Evolutionary conservation across 2,329 filamentous ascomycete species (phyloP).

Genomic region (Emydomyces testavorans): DNA sequence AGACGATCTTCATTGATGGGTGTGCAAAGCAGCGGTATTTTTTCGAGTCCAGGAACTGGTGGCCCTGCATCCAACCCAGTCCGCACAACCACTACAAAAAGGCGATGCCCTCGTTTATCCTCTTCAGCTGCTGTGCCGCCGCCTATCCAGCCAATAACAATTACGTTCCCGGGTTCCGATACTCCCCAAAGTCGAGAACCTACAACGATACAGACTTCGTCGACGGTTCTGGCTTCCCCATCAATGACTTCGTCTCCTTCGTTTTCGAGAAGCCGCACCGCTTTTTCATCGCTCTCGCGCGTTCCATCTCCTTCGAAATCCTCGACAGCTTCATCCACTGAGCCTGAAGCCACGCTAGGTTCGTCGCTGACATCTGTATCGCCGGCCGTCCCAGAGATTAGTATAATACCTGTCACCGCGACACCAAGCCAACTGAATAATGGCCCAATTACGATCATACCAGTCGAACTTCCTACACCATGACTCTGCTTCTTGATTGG

Average conservation of each 20-base stretch:
- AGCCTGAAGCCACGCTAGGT: neutral
- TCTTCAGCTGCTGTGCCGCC: neutral
- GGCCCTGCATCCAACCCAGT: neutral
- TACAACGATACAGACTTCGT: neutral
- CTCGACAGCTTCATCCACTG: neutral
- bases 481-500: too few species aligned
- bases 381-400: conserved; percentile 37
- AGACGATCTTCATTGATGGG: neutral
- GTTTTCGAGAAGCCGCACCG: neutral
- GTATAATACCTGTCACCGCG: conserved; percentile 15
- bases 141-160: neutral
- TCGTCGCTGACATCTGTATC: neutral
- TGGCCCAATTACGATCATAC: conserved; percentile 1
- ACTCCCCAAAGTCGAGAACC: neutral
- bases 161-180: neutral
- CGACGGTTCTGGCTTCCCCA: neutral
- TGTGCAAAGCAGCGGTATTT: neutral
- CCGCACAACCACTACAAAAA: neutral
- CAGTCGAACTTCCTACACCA: too few species aligned
- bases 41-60: neutral
- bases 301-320: neutral
- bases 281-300: neutral
- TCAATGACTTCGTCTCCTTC: neutral
- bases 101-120: neutral
- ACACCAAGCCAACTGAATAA: neutral